phyloP scores from a whole-genome alignment of 805 yeast species.

The Sugiyamaella mastotermitis region DNA sequence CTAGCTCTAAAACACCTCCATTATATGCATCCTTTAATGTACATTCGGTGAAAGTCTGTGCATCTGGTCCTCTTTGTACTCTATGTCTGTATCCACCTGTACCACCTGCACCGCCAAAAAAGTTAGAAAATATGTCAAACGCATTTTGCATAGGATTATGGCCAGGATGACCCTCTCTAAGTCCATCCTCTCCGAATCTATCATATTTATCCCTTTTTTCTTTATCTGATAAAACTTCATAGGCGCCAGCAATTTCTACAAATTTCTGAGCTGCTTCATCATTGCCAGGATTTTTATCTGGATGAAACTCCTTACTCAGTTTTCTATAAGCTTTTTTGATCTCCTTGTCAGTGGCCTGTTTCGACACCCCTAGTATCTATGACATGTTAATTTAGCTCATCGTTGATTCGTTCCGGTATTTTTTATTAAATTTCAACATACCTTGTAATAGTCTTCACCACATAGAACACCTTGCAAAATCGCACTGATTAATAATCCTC shows the following conservation, averaged over 20 bases:
- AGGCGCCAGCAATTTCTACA: slow-evolving; percentile 89
- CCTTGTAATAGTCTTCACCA: no score
- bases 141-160: slow-evolving; percentile 38
- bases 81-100: slow-evolving; percentile 6
- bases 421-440: no score
- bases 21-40: slow-evolving; percentile 60
- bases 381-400: no score
- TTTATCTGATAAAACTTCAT: slow-evolving; percentile 77
- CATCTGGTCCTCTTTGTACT: slow-evolving; percentile 51
- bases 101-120: slow-evolving; percentile 48
- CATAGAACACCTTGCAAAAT: no score
- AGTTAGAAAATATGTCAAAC: slow-evolving; percentile 59
- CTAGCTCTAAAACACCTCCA: slow-evolving; percentile 60
- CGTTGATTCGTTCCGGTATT: no score
- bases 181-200: slow-evolving; percentile 73
- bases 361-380: slow-evolving; percentile 62
- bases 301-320: slow-evolving; percentile 81
- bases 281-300: slow-evolving; percentile 84
- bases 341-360: slow-evolving; percentile 68
- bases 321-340: slow-evolving; percentile 81
- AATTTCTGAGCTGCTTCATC: slow-evolving; percentile 77
- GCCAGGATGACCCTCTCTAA: slow-evolving; percentile 36
- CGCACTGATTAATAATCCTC: no score
- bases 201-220: slow-evolving; percentile 88
- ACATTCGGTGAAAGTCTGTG: slow-evolving; percentile 50